Conservation (phyloP, 2,329 filamentous ascomycete genomes). For the Colletotrichum sp. region DNA sequence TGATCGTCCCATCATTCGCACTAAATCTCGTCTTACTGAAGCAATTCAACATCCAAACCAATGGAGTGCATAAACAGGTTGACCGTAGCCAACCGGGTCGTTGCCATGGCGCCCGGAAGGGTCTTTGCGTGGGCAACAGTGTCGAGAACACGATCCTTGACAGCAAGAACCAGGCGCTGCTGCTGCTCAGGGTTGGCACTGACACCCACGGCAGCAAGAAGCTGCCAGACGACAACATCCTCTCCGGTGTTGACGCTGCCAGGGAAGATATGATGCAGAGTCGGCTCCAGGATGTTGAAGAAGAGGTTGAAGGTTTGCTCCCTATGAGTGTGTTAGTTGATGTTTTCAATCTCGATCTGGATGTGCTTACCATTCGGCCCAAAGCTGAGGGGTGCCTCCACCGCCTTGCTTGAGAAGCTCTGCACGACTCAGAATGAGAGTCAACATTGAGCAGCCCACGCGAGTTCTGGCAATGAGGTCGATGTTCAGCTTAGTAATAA, state of each 20-base stretch:
- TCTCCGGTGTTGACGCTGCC: constrained; percentile 88
- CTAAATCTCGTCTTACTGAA: constrained; percentile 38
- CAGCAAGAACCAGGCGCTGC: constrained; percentile 89
- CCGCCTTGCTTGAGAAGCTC: constrained; percentile 89
- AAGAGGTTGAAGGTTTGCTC: constrained; percentile 81
- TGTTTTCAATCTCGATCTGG: constrained; percentile 27
- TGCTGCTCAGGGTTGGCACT: constrained; percentile 94
- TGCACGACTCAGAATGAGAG: constrained; percentile 91
- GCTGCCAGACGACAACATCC: constrained; percentile 98
- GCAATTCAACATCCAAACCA: constrained; percentile 90
- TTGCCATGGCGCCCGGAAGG: constrained; percentile 83
- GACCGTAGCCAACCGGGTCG: constrained; percentile 85
- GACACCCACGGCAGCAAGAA: constrained; percentile 92
- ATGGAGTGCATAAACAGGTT: constrained; percentile 99
- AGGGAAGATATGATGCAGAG: constrained; percentile 86
- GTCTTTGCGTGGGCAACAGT: constrained; percentile 90
- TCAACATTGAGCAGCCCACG: constrained; percentile 87
- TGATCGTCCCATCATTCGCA: not conserved
- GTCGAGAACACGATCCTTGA: constrained; percentile 98
- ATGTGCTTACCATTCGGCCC: constrained; percentile 73
- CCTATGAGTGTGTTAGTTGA: constrained; percentile 44
- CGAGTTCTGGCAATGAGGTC: constrained; percentile 85
- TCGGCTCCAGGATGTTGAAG: constrained; percentile 86
- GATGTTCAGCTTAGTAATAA: constrained; percentile 85
- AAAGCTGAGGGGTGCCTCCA: constrained; percentile 72